Percentiles rank a stretch among this genome's conserved stretches.
Conservation (phyloP, 768 basidiomycete genomes). For the Hypholoma sublateritium region DNA sequence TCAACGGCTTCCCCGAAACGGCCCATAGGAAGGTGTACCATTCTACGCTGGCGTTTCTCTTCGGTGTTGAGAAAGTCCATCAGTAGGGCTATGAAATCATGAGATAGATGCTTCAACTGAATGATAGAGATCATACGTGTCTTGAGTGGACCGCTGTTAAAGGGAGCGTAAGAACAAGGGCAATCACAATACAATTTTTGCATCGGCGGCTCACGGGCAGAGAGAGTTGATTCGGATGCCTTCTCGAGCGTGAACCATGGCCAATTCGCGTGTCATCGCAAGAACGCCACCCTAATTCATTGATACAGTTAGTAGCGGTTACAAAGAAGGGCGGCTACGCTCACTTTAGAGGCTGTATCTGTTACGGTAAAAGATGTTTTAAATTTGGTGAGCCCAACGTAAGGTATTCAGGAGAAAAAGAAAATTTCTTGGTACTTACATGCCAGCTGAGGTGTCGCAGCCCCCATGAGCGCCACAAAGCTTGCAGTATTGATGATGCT, state of each 20-base stretch:
- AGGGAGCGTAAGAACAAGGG: conserved; percentile 5
- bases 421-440: conserved; percentile 52
- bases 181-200: not conserved
- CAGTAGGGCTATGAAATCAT: conserved; percentile 65
- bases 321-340: not conserved
- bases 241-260: conserved; percentile 97
- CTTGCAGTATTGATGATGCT: conserved; percentile 98
- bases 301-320: not conserved
- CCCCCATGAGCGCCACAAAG: conserved; percentile 94
- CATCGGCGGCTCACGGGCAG: conserved; percentile 73
- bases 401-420: conserved; percentile 1
- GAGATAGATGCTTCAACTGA: not conserved
- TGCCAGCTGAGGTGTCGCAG: conserved; percentile 97
- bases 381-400: conserved; percentile 11
- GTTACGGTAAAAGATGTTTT: conserved; percentile 2
- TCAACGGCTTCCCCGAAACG: conserved; percentile 97
- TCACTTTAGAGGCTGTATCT: conserved; percentile 95
- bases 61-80: conserved; percentile 98
- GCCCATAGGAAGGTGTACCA: conserved; percentile 94
- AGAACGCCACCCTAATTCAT: conserved; percentile 83
- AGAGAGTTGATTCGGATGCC: conserved; percentile 95
- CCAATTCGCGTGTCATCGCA: conserved; percentile 96
- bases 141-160: conserved; percentile 82
- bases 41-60: conserved; percentile 89
- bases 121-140: conserved; percentile 62